phyloP scores from a whole-genome alignment of 352 stramenopile species.

The Pythium insidiosum region DNA sequence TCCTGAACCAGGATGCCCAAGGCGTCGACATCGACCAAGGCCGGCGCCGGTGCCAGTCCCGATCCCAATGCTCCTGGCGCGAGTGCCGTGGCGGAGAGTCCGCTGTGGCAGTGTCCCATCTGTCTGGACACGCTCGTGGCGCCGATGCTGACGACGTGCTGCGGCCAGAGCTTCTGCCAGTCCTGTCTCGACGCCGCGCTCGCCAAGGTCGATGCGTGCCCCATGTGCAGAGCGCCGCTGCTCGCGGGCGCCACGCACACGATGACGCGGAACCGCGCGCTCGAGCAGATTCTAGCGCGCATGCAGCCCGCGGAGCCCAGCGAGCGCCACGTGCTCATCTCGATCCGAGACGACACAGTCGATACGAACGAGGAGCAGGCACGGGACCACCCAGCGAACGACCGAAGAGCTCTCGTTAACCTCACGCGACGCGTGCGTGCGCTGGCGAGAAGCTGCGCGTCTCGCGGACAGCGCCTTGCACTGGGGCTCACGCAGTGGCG shows the following conservation, averaged over 20 bases:
- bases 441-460: neutral
- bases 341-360: constrained; percentile 5
- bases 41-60: too few relatives aligned
- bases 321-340: constrained; percentile 15
- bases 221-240: constrained; percentile 48
- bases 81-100: too few relatives aligned
- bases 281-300: constrained; percentile 26
- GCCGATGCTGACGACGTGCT: constrained; percentile 49
- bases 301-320: constrained; percentile 5
- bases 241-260: constrained; percentile 24
- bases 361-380: neutral
- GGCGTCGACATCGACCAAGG: too few relatives aligned
- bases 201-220: constrained; percentile 30
- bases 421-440: neutral
- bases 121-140: constrained; percentile 34
- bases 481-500: constrained; percentile 24
- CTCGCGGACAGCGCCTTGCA: too few relatives aligned
- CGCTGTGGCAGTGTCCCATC: constrained; percentile 44
- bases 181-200: constrained; percentile 40
- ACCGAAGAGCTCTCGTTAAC: too few relatives aligned
- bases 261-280: constrained; percentile 41
- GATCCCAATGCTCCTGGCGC: too few relatives aligned
- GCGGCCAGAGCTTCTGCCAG: constrained; percentile 58
- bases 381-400: neutral
- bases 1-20: too few relatives aligned